These are phyloP conservation scores for Apiospora sp. DNA, from an alignment of 2,329 filamentous ascomycete species.

Conservation along the genomic window DNA sequence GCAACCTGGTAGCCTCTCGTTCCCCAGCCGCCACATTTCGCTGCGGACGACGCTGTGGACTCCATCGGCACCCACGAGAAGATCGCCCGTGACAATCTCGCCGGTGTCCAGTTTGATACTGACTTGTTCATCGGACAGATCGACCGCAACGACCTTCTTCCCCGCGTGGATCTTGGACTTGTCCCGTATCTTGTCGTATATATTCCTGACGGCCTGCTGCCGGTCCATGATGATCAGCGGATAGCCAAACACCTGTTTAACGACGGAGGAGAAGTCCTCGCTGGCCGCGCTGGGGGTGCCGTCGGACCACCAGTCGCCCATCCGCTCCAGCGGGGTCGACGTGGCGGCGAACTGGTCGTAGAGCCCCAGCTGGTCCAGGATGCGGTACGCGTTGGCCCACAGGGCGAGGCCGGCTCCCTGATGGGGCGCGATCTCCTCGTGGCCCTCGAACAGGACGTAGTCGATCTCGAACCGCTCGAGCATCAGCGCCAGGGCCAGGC, in stretches of 20 bases:
- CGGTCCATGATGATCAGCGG: constrained; percentile 33
- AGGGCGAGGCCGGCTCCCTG: constrained; percentile 51
- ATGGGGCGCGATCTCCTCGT: constrained; percentile 44
- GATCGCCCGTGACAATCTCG: constrained; percentile 25
- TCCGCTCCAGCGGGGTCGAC: constrained; percentile 22
- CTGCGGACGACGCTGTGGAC: constrained; percentile 29
- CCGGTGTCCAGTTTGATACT: constrained; percentile 26
- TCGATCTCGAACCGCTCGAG: constrained; percentile 50
- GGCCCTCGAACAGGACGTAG: constrained; percentile 52
- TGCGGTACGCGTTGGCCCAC: constrained; percentile 44
- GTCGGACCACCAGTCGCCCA: constrained; percentile 27
- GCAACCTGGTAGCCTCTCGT: constrained; percentile 17
- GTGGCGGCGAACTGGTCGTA: constrained; percentile 39
- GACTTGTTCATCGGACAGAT: constrained; percentile 27
- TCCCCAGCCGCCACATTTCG: constrained; percentile 24
- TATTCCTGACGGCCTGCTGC: constrained; percentile 32
- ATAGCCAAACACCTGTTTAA: constrained; percentile 30
- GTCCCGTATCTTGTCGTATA: constrained; percentile 32
- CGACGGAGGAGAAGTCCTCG: constrained; percentile 27
- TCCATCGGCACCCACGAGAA: constrained; percentile 33
- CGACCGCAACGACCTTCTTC: constrained; percentile 30
- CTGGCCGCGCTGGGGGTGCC: constrained; percentile 9
- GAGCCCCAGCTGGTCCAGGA: constrained; percentile 52
- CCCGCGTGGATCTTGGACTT: constrained; percentile 40
- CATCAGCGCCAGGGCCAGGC: constrained; percentile 49